Evolutionary conservation across 352 stramenopile genomes (phyloP).

Genomic region (Phytophthora capsici): DNA sequence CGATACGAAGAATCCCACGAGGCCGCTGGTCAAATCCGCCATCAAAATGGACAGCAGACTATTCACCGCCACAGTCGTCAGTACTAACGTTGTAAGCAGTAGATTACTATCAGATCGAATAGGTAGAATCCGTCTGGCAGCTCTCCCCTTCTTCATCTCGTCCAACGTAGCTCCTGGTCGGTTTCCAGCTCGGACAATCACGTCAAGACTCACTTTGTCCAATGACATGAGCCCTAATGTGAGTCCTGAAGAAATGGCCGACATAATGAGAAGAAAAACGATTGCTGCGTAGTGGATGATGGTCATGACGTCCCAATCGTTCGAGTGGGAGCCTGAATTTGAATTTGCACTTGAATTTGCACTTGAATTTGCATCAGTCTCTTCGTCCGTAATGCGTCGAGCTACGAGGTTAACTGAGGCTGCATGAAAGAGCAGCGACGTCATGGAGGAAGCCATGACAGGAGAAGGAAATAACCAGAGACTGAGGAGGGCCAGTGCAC

Average conservation of each 20-base stretch:
- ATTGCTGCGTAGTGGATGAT: constrained; percentile 59
- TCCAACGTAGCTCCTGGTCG: constrained; percentile 71
- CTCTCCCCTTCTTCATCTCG: constrained; percentile 56
- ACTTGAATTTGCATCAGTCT: background rate
- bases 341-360: background rate
- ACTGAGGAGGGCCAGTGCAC: too few species aligned
- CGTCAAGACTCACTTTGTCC: constrained; percentile 96
- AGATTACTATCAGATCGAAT: constrained; percentile 95
- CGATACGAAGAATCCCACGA: constrained; percentile 94
- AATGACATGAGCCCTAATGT: constrained; percentile 97
- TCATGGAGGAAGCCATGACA: constrained; percentile 18
- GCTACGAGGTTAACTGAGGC: constrained; percentile 14
- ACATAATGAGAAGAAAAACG: constrained; percentile 81
- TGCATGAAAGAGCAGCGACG: constrained; percentile 29
- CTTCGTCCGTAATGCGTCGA: constrained; percentile 22
- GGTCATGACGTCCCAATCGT: constrained; percentile 25
- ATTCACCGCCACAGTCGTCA: constrained; percentile 98
- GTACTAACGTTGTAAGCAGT: constrained; percentile 96
- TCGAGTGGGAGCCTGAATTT: background rate
- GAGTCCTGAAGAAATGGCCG: constrained; percentile 94
- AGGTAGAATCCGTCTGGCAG: constrained; percentile 79
- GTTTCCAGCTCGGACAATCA: constrained; percentile 92
- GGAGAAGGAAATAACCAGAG: constrained; percentile 1
- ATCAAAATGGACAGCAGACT: constrained; percentile 97
- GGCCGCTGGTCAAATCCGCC: constrained; percentile 87